A percentile compares a stretch with the other conserved stretches of the same genome.
phyloP scores from a whole-genome alignment of 768 basidiomycete species.

The Fomitopsis pulvina region DNA sequence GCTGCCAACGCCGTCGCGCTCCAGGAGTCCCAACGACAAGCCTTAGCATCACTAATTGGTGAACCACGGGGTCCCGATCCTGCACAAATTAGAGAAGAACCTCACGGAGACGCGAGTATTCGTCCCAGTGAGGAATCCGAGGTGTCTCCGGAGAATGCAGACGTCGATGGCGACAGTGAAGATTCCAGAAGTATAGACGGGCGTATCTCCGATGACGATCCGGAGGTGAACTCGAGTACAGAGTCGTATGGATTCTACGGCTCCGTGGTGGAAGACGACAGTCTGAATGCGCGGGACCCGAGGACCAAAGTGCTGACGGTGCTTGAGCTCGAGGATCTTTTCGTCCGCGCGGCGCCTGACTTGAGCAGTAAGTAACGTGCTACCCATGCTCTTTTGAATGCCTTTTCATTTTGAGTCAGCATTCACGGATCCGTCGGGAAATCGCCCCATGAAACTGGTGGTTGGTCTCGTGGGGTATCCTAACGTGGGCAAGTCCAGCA shows the following conservation, averaged over 20 bases:
- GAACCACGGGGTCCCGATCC: conserved; percentile 24
- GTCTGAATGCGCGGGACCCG: conserved; percentile 46
- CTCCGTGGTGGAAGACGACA: conserved; percentile 45
- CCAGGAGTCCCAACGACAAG: conserved; percentile 65
- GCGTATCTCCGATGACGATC: conserved; percentile 21
- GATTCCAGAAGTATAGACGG: background rate
- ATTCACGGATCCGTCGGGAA: conserved; percentile 53
- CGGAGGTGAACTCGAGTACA: conserved; percentile 4
- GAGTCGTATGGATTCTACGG: conserved; percentile 41
- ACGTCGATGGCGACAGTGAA: conserved; percentile 1
- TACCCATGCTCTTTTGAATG: background rate
- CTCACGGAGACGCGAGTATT: conserved; percentile 15
- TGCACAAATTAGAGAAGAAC: conserved; percentile 19
- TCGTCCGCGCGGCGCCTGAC: conserved; percentile 64
- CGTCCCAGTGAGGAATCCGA: conserved; percentile 23
- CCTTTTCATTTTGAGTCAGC: conserved; percentile 31
- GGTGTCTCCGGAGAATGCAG: conserved; percentile 18
- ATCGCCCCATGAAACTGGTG: conserved; percentile 55
- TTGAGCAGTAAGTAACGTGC: conserved; percentile 43
- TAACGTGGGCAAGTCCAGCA: conserved; percentile 97
- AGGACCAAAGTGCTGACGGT: conserved; percentile 79
- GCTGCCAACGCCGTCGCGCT: conserved; percentile 82
- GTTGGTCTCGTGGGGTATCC: conserved; percentile 97
- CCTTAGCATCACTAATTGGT: conserved; percentile 23
- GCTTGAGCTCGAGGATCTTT: conserved; percentile 80